Evolutionary conservation across 2,329 filamentous ascomycete genomes (phyloP).

Genomic region (Chaetomiaceae sp.): DNA sequence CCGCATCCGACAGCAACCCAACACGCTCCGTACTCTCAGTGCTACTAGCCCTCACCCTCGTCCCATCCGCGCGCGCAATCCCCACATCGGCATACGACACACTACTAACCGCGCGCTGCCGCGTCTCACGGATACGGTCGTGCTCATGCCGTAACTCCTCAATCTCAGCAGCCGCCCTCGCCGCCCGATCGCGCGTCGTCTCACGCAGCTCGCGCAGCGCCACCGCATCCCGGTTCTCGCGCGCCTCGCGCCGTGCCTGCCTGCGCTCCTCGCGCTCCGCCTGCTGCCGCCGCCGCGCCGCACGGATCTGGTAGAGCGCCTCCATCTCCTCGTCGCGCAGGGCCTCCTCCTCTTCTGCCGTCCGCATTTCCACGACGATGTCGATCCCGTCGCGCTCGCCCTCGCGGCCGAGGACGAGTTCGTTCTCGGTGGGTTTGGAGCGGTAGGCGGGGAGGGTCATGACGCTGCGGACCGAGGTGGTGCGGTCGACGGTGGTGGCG

Average conservation of each 20-base stretch:
- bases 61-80: conserved; percentile 72
- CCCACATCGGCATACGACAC: conserved; percentile 75
- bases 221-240: conserved; percentile 63
- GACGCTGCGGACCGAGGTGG: conserved; percentile 84
- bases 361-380: conserved; percentile 80
- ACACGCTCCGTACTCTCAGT: conserved; percentile 63
- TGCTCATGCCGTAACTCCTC: conserved; percentile 56
- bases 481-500: conserved; percentile 60
- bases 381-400: conserved; percentile 92
- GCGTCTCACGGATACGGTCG: conserved; percentile 51
- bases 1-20: conserved; percentile 67
- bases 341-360: conserved; percentile 70
- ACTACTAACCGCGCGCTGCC: conserved; percentile 65
- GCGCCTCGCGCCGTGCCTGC: conserved; percentile 64
- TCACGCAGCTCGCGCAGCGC: conserved; percentile 64
- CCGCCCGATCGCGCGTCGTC: conserved; percentile 45
- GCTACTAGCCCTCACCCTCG: conserved; percentile 67
- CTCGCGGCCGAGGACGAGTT: conserved; percentile 80
- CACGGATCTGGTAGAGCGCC: conserved; percentile 80
- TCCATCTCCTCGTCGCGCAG: conserved; percentile 90
- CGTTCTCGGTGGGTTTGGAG: conserved; percentile 64
- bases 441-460: conserved; percentile 90
- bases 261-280: conserved; percentile 75
- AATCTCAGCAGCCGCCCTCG: conserved; percentile 50
- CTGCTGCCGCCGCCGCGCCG: conserved; percentile 69